Percentiles rank a stretch among this genome's conserved stretches.
phyloP scores from a whole-genome alignment of 768 basidiomycete genomes.

The Amanita phalloides region DNA sequence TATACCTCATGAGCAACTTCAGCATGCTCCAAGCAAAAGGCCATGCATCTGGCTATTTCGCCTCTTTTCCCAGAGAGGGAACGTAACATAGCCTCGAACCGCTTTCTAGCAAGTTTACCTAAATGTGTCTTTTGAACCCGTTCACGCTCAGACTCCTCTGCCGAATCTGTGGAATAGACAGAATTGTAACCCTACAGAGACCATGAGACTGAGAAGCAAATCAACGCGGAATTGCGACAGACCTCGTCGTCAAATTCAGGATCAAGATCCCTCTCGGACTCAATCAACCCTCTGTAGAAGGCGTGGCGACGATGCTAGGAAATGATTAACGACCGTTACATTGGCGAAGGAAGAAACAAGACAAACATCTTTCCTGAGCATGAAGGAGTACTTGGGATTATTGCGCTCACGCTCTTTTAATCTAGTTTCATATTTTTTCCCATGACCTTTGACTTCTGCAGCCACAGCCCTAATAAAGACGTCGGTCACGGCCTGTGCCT shows the following conservation, averaged over 20 bases:
- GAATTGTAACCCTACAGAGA: slow-evolving; percentile 68
- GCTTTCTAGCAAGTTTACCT: slow-evolving; percentile 66
- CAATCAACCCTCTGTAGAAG: slow-evolving; percentile 60
- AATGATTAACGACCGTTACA: slow-evolving; percentile 2
- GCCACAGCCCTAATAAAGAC: slow-evolving; percentile 84
- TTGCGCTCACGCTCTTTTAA: slow-evolving; percentile 66
- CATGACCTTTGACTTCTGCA: slow-evolving; percentile 75
- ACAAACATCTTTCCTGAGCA: slow-evolving; percentile 48
- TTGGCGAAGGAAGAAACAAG: slow-evolving; percentile 2
- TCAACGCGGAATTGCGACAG: slow-evolving; percentile 9
- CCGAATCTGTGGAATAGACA: slow-evolving; percentile 86
- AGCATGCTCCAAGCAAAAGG: slow-evolving; percentile 93
- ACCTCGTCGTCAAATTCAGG: slow-evolving; percentile 81
- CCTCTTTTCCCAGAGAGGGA: slow-evolving; percentile 78
- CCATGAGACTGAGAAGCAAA: background rate
- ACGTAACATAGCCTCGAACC: slow-evolving; percentile 89
- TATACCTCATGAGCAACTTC: slow-evolving; percentile 88
- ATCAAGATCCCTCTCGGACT: slow-evolving; percentile 40
- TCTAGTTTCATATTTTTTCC: slow-evolving; percentile 60
- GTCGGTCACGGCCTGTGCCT: slow-evolving; percentile 66
- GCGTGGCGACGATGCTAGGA: slow-evolving; percentile 60
- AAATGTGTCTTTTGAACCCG: slow-evolving; percentile 65
- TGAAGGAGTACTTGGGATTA: slow-evolving; percentile 78
- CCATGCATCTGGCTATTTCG: slow-evolving; percentile 91
- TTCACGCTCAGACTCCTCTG: slow-evolving; percentile 89